These are phyloP conservation scores for Dictyophora rubrovolvata DNA, from an alignment of 768 basidiomycete species.

Conservation along the genomic window DNA sequence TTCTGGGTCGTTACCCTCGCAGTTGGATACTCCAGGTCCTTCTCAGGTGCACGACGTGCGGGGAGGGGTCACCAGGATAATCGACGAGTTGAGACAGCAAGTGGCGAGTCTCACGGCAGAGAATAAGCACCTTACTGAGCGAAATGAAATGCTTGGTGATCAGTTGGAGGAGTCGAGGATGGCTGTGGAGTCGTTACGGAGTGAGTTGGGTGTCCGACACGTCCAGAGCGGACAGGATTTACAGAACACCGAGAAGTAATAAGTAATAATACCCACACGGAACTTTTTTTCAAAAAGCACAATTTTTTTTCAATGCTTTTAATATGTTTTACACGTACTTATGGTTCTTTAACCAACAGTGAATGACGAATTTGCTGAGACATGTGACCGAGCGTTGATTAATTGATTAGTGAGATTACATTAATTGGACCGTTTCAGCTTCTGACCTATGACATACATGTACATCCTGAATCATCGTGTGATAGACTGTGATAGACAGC, in stretches of 20 bases:
- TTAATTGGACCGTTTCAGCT: not conserved
- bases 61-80: not conserved
- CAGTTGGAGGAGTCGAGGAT: slow-evolving; percentile 58
- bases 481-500: not conserved
- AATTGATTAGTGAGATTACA: too few relatives aligned
- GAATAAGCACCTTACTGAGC: slow-evolving; percentile 39
- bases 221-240: not conserved
- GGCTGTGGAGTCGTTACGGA: slow-evolving; percentile 42
- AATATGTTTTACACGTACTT: too few relatives aligned
- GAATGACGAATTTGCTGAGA: too few relatives aligned
- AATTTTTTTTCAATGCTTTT: too few relatives aligned
- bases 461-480: not conserved
- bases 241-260: not conserved
- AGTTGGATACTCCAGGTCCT: slow-evolving; percentile 15
- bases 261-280: not conserved
- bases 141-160: slow-evolving; percentile 45
- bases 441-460: not conserved
- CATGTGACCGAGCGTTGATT: too few relatives aligned
- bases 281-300: too few relatives aligned
- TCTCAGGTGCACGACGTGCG: too few relatives aligned
- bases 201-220: not conserved
- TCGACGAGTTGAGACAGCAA: not conserved
- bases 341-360: too few relatives aligned
- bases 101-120: slow-evolving; percentile 21
- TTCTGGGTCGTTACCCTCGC: slow-evolving; percentile 24